Evolutionary conservation across 176 grass and related monocot species (phyloP).

Genomic region (Musa itinerans): DNA sequence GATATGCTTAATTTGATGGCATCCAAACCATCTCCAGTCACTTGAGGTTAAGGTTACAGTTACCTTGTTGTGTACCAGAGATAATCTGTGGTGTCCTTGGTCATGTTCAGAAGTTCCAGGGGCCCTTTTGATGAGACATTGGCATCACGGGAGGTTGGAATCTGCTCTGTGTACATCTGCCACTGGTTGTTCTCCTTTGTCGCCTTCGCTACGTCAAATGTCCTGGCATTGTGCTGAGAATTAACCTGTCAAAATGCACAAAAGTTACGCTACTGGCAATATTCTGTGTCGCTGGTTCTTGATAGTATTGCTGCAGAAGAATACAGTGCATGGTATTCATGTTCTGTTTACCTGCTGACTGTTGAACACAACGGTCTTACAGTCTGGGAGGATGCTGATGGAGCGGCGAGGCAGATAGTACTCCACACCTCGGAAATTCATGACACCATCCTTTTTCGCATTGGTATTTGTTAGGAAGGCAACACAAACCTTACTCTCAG

Average conservation of each 20-base stretch:
- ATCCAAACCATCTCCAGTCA: too few species aligned
- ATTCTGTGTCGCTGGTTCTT: neutral
- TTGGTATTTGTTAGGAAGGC: conserved; percentile 86
- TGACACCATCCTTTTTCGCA: conserved; percentile 40
- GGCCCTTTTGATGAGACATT: conserved; percentile 17
- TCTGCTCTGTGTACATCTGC: conserved; percentile 58
- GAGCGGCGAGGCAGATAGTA: conserved; percentile 64
- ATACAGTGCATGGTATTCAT: neutral
- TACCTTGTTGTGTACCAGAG: conserved; percentile 84
- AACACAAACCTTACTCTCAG: conserved; percentile 62
- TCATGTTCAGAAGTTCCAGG: conserved; percentile 44
- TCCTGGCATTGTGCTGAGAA: conserved; percentile 80
- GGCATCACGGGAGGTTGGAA: conserved; percentile 31
- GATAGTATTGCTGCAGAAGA: neutral
- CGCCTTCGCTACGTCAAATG: conserved; percentile 46
- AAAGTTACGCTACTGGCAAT: neutral
- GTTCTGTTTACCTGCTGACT: conserved; percentile 47
- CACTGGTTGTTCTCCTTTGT: conserved; percentile 51
- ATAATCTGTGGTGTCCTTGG: conserved; percentile 88
- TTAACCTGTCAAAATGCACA: conserved; percentile 42
- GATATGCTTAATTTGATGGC: too few species aligned
- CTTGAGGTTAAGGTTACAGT: neutral
- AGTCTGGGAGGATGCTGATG: conserved; percentile 79
- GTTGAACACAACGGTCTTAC: conserved; percentile 79
- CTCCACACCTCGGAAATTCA: conserved; percentile 48